Conservation (phyloP, 176 grass and related monocot species). For the Oryza officinalis region DNA sequence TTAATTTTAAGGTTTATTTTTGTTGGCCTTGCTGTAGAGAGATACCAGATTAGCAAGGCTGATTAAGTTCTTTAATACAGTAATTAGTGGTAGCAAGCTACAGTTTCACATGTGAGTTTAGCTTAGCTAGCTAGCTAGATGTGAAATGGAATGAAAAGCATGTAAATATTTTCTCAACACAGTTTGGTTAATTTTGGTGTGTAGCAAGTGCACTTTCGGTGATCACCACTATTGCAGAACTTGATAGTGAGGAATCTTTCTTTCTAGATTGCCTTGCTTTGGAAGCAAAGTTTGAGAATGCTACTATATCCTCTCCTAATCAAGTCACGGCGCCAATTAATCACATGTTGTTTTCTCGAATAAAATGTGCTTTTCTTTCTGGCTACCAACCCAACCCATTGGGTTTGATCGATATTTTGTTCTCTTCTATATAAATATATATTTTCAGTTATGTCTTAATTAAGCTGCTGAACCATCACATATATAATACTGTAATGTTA, state of each 20-base stretch:
- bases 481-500: background rate
- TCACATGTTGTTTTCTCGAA: conserved; percentile 10
- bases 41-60: background rate
- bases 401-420: background rate
- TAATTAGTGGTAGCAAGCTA: background rate
- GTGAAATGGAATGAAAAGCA: conserved; percentile 25
- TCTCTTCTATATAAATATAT: background rate
- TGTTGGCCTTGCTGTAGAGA: conserved; percentile 23
- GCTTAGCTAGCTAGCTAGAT: conserved; percentile 18
- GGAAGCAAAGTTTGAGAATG: conserved; percentile 45
- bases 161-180: background rate
- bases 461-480: background rate
- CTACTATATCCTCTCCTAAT: background rate
- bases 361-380: conserved; percentile 5
- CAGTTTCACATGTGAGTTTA: background rate
- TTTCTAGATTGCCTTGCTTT: conserved; percentile 35
- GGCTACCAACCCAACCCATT: background rate
- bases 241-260: conserved; percentile 46
- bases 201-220: conserved; percentile 24
- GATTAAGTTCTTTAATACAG: conserved; percentile 21
- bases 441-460: background rate
- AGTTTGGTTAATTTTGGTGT: conserved; percentile 1
- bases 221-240: background rate
- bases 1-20: conserved; percentile 11
- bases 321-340: conserved; percentile 21